Evolutionary conservation across 345 rosid genomes (phyloP).

Genomic region (Angophora floribunda): DNA sequence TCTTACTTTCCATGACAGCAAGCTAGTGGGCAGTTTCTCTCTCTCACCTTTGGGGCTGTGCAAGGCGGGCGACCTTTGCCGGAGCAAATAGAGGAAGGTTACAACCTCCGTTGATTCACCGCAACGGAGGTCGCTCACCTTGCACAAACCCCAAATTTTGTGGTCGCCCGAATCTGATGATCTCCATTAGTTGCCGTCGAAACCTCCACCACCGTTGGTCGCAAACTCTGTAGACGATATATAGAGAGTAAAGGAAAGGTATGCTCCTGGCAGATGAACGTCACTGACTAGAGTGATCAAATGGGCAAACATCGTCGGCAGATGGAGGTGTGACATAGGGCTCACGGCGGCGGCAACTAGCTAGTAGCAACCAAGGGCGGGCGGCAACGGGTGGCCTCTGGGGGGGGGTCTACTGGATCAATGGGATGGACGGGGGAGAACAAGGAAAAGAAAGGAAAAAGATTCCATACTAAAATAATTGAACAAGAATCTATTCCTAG

Average conservation of each 20-base stretch:
- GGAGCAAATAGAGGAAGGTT: too few species aligned
- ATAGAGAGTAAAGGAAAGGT: too few species aligned
- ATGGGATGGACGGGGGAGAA: not conserved
- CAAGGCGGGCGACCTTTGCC: too few species aligned
- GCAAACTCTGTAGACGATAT: too few species aligned
- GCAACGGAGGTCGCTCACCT: too few species aligned
- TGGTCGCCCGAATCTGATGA: too few species aligned
- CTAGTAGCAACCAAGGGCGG: rapidly evolving
- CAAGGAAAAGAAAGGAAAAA: not conserved
- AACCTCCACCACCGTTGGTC: too few species aligned
- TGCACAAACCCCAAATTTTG: too few species aligned
- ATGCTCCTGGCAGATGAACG: not conserved
- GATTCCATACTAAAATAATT: not conserved
- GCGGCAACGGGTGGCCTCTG: not conserved
- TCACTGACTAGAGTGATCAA: too few species aligned
- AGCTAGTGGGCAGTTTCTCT: not conserved
- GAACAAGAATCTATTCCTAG: not conserved
- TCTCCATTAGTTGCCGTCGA: too few species aligned
- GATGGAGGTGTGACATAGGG: not conserved
- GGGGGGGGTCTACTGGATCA: not conserved
- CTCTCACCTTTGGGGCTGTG: too few species aligned
- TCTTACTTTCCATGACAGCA: not conserved
- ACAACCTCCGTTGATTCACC: too few species aligned
- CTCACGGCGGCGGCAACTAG: not conserved
- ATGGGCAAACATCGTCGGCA: not conserved